These are phyloP conservation scores for Ilyonectria mors-panacis DNA, from an alignment of 2,329 filamentous ascomycete genomes.

Conservation along the genomic window DNA sequence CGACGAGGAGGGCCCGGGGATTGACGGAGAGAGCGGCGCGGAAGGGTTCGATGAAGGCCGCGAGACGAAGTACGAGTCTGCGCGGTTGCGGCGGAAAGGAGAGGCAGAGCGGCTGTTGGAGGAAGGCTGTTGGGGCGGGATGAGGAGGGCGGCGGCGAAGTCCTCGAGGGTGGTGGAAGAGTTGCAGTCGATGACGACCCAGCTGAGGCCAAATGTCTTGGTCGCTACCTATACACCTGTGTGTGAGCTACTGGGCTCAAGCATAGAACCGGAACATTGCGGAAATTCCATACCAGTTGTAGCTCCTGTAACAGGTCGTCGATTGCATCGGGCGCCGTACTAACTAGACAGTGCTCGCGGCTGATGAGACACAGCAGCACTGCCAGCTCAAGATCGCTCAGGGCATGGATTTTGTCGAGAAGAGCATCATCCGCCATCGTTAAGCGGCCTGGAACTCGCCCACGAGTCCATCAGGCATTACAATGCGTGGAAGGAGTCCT, in stretches of 20 bases:
- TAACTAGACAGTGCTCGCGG: constrained; percentile 90
- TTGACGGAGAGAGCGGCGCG: constrained; percentile 49
- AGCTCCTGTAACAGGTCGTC: constrained; percentile 82
- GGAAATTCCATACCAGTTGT: constrained; percentile 67
- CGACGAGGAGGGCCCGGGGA: constrained; percentile 45
- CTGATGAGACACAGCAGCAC: constrained; percentile 85
- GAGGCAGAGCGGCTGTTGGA: constrained; percentile 46
- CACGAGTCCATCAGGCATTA: constrained; percentile 48
- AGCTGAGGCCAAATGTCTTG: constrained; percentile 80
- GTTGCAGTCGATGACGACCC: constrained; percentile 80
- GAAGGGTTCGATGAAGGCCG: constrained; percentile 42
- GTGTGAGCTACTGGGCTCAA: background rate
- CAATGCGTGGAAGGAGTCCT: background rate
- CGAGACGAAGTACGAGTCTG: constrained; percentile 52
- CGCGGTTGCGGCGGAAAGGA: constrained; percentile 43
- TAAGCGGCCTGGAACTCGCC: constrained; percentile 39
- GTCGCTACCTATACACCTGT: constrained; percentile 68
- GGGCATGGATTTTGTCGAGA: constrained; percentile 78
- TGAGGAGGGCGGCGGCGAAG: constrained; percentile 80
- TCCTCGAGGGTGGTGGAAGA: constrained; percentile 83
- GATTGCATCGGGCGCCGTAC: constrained; percentile 74
- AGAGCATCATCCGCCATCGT: constrained; percentile 75
- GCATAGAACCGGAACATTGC: background rate
- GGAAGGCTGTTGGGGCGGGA: constrained; percentile 47
- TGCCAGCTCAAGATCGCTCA: constrained; percentile 92